Conservation (phyloP, 176 grass and related monocot species). For the Bothriochloa decipiens region DNA sequence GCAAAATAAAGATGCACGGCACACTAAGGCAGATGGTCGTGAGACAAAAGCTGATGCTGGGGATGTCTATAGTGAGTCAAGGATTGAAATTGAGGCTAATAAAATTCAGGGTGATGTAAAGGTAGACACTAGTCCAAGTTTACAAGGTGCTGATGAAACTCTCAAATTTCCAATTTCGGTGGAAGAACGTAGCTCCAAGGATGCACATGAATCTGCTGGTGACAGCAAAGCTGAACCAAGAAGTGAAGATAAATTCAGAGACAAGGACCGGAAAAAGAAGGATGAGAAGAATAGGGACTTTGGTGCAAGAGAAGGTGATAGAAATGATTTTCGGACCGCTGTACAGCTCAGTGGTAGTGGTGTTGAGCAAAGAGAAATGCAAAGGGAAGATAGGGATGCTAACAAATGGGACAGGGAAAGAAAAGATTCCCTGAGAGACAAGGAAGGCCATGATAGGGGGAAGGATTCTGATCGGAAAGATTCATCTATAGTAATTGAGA, state of each 20-base stretch:
- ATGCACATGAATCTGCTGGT: slow-evolving; percentile 59
- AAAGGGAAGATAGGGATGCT: slow-evolving; percentile 73
- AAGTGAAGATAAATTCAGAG: slow-evolving; percentile 67
- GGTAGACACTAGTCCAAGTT: slow-evolving; percentile 42
- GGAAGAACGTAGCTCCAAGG: slow-evolving; percentile 48
- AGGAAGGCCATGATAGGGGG: slow-evolving; percentile 66
- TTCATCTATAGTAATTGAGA: slow-evolving; percentile 46
- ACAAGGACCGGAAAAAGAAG: slow-evolving; percentile 71
- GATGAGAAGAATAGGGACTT: slow-evolving; percentile 64
- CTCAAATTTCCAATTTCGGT: slow-evolving; percentile 39
- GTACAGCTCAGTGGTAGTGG: slow-evolving; percentile 45
- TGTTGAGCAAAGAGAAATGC: slow-evolving; percentile 62
- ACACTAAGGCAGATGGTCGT: slow-evolving; percentile 53
- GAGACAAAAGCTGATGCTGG: slow-evolving; percentile 59
- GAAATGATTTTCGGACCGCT: slow-evolving; percentile 55
- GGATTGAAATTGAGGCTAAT: slow-evolving; percentile 52
- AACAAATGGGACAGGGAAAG: slow-evolving; percentile 73
- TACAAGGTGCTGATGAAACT: slow-evolving; percentile 57
- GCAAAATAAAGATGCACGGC: slow-evolving; percentile 56
- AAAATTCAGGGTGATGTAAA: slow-evolving; percentile 68
- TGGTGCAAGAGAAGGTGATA: slow-evolving; percentile 62
- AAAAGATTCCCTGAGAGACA: slow-evolving; percentile 63
- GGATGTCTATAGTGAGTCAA: slow-evolving; percentile 38
- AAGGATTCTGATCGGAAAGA: slow-evolving; percentile 68
- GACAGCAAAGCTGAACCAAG: slow-evolving; percentile 69